Evolutionary conservation across 768 basidiomycete genomes (phyloP).

Genomic region (Strobilomyces confusus): DNA sequence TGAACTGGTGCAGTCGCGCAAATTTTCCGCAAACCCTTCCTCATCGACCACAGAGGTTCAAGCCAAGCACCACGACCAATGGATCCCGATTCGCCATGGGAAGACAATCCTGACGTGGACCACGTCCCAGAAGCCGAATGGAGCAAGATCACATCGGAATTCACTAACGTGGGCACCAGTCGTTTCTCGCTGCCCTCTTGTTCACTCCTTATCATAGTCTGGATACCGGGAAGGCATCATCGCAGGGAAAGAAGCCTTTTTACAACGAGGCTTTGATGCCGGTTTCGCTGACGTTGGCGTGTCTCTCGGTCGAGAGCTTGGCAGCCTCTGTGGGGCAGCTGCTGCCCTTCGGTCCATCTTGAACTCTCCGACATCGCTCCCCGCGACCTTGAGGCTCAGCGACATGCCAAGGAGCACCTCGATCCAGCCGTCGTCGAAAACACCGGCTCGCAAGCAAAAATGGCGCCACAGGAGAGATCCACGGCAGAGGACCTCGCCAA

Average conservation of each 20-base stretch:
- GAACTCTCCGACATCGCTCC: slow-evolving; percentile 68
- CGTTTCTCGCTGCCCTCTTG: not conserved
- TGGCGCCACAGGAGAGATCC: slow-evolving; percentile 18
- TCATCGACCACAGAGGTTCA: too few relatives aligned
- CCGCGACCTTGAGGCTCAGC: slow-evolving; percentile 71
- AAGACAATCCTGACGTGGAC: too few relatives aligned
- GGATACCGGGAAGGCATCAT: slow-evolving; percentile 96
- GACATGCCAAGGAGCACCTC: slow-evolving; percentile 69
- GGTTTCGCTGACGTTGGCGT: slow-evolving; percentile 74
- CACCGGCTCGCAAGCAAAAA: too few relatives aligned
- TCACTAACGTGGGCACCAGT: slow-evolving; percentile 55
- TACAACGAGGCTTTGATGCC: slow-evolving; percentile 88
- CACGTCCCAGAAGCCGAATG: slow-evolving; percentile 53
- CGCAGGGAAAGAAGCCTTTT: slow-evolving; percentile 79
- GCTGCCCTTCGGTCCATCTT: slow-evolving; percentile 62
- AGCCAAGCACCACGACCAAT: slow-evolving; percentile 5
- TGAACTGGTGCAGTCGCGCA: too few relatives aligned
- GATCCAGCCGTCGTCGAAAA: too few relatives aligned
- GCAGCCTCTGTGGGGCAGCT: too few relatives aligned
- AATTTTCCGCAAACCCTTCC: too few relatives aligned
- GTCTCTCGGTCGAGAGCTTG: slow-evolving; percentile 67
- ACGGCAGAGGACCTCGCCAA: slow-evolving; percentile 39
- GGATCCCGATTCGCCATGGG: too few relatives aligned
- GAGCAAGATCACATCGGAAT: slow-evolving; percentile 62
- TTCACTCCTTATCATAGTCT: slow-evolving; percentile 43